These are phyloP conservation scores for Saturnispora serradocipensis DNA, from an alignment of 805 yeast genomes.

Conservation along the genomic window DNA sequence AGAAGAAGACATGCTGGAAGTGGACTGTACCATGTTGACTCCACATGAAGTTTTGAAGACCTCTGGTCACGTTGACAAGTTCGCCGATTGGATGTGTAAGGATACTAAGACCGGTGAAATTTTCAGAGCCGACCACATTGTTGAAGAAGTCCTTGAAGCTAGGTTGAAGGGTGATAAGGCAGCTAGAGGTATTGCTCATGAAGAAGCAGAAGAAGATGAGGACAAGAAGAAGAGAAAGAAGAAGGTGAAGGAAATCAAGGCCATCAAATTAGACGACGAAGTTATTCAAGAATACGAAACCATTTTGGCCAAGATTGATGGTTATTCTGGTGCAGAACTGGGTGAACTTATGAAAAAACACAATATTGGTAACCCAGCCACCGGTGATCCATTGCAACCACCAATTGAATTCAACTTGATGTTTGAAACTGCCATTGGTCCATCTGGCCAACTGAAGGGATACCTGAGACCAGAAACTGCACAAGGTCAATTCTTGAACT, in stretches of 20 bases:
- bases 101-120: slow-evolving; percentile 95
- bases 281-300: slow-evolving; percentile 74
- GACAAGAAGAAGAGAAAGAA: slow-evolving; percentile 87
- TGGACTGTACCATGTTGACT: slow-evolving; percentile 95
- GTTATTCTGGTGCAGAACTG: slow-evolving; percentile 84
- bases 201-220: slow-evolving; percentile 58
- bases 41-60: slow-evolving; percentile 97
- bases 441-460: slow-evolving; percentile 94
- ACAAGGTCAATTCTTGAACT: slow-evolving; percentile 97
- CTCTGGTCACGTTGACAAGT: slow-evolving; percentile 98
- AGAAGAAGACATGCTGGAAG: slow-evolving; percentile 98
- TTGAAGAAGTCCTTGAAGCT: slow-evolving; percentile 94
- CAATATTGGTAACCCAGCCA: slow-evolving; percentile 84
- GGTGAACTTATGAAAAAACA: slow-evolving; percentile 81
- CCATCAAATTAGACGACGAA: slow-evolving; percentile 73
- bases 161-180: slow-evolving; percentile 95
- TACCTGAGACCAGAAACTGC: slow-evolving; percentile 98
- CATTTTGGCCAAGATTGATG: slow-evolving; percentile 89
- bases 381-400: slow-evolving; percentile 74
- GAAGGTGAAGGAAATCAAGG: slow-evolving; percentile 93
- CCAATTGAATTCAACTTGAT: slow-evolving; percentile 95
- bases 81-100: slow-evolving; percentile 98
- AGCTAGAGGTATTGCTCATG: slow-evolving; percentile 78
- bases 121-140: slow-evolving; percentile 96
- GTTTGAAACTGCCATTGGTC: slow-evolving; percentile 99